Evolutionary conservation across 805 yeast species (phyloP), one percentile per base, ranked within the genome.

Genomic region (Wickerhamomyces sydowiorum): DNA sequence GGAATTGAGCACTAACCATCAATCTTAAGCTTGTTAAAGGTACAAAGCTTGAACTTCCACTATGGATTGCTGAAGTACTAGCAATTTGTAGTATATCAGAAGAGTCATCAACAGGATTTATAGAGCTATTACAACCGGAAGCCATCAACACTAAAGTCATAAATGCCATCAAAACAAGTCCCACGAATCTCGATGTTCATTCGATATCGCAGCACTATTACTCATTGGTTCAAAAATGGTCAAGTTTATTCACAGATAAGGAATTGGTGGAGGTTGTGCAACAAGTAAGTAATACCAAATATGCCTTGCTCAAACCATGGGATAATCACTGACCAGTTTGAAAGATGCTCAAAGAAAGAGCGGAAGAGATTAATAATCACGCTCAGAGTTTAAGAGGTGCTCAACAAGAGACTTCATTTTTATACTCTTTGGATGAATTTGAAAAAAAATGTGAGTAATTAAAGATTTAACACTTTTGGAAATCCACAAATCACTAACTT

Each of bases 31-130:
- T 82, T 24, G 62, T 66, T 41, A 71, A 76, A 51, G 80, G 78
- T 27, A 70, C 89, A 3, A 80, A 79, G 53, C 54, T 88, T 3
- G 90, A 86, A 44, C 68, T 91, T 20, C 98, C 98, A 0, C 61
- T 89, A 23, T 91, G 98, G 98, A 63, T 91, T 32, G 95, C 96
- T 0, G 81, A 81, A 44, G 75, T 84, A 2, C 64, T 90, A 25
- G 96, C 96, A 0, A 66, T 75, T 17, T 52, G 62, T 50, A 54
- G 70, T 46, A 53, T 42, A 25, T 56, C 50, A 31, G 52, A 58
- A 48, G 29, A 46, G 12, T 35, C 66, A 62, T 48, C 57, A 14
- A 50, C 57, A 6, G 77, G 84, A 5, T 86, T 87, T 51, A 67
- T 87, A 6, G 82, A 78, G 38, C 67, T 89, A 41, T 64, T 77